A percentile compares a stretch with the other conserved stretches of the same genome.
These are phyloP conservation scores for Tylopilus orsonianus DNA, from an alignment of 1,284 basidiomycete genomes.

Conservation along the genomic window DNA sequence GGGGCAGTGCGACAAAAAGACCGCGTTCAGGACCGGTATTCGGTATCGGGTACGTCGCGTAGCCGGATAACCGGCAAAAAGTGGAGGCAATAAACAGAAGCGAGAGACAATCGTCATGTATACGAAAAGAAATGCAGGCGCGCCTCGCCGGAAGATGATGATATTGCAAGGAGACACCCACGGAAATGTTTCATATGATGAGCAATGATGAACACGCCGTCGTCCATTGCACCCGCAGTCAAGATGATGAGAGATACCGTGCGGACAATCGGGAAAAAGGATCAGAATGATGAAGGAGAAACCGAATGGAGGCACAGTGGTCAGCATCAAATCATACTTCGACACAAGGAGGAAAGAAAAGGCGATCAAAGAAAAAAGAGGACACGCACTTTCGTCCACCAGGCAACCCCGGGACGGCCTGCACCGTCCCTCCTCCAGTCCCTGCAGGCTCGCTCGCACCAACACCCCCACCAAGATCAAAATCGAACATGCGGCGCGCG, in stretches of 20 bases:
- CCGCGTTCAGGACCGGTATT: conserved; percentile 1
- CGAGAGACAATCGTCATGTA: neutral
- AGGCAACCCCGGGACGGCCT: conserved; percentile 13
- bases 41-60: conserved; percentile 12
- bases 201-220: neutral
- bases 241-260: neutral
- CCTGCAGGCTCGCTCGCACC: conserved; percentile 8
- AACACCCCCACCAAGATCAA: neutral
- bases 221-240: conserved; percentile 3
- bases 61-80: conserved; percentile 11
- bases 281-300: neutral
- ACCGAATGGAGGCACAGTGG: neutral
- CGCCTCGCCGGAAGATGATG: conserved; percentile 2
- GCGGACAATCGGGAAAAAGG: neutral
- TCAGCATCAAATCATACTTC: conserved; percentile 15
- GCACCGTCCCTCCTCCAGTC: conserved; percentile 11
- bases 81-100: neutral
- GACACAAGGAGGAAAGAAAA: neutral
- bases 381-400: conserved; percentile 30
- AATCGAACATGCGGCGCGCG: neutral
- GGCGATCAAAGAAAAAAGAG: conserved; percentile 1
- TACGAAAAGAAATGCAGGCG: neutral
- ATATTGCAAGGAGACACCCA: neutral
- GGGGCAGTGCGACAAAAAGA: conserved; percentile 11
- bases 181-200: conserved; percentile 2